Evolutionary conservation across 441 rosid species (phyloP), one percentile per base, ranked within the genome.

Genomic region (Eruca vesicaria): DNA sequence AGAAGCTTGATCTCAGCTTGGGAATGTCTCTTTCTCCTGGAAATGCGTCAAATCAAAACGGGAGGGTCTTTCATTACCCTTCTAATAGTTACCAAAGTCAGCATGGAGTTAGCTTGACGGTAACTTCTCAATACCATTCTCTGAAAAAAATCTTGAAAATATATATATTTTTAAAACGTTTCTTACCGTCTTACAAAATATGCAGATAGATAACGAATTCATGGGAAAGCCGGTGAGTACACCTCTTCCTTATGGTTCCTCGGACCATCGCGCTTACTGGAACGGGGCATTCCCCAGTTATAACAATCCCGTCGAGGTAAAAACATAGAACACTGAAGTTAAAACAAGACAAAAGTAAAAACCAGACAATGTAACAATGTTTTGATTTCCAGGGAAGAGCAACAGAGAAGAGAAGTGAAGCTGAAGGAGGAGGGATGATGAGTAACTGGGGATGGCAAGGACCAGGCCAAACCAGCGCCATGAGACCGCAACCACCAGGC

Each of bases 1-100:
- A 78, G 33, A 83, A 87, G 71, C 92, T 94, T 72, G 94, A 90
- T 81, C 86, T 92, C 78, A 89, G 87, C 86, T 79, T 94, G 80
- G 94, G 95, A 70, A 90, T 92, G 18, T 81, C 94, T 73, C 80
- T 88, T 63, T 81, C 95, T 41, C 21, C 79, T 8, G 75, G 82
- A 52, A 81, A 70, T 11, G 57, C 70, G 33, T 18, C 85, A 59
- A 81, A 82, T 84, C 90, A 86, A 77, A 85, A 69, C 23, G 87
- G 79, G 75, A 84, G 84, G 73, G 59, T n/a, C 65, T 69, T 78
- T 52, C 88, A 76, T 35, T 80, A 79, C 67, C 86, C 81, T 29
- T 65, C 85, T 28, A 78, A 77, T 50, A 77, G 81, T 53, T 69
- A 65, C 14, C 81, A 69, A 68, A 70, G 81, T 21, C 76, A 79